Percentiles rank a stretch among this genome's conserved stretches.
Evolutionary conservation across 225 moss, liverwort and hornwort species (phyloP).

Genomic region (Polytrichum formosum): DNA sequence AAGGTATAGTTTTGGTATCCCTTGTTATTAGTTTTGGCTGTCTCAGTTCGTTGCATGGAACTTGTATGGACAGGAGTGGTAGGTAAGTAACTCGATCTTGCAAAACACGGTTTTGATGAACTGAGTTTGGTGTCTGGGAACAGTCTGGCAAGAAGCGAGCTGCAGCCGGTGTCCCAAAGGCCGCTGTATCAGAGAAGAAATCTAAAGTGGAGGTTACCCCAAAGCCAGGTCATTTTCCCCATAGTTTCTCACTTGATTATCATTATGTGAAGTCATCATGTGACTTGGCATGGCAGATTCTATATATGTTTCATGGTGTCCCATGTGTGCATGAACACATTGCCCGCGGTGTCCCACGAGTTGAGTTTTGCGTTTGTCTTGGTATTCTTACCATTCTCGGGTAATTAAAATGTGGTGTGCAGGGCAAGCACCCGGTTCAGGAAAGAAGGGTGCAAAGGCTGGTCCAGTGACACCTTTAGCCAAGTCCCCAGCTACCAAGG

Average conservation of each 20-base stretch:
- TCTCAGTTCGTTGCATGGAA: neutral
- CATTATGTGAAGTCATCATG: neutral
- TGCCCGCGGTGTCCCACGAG: no score
- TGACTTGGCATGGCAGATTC: neutral
- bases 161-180: slow-evolving; percentile 22
- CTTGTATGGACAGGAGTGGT: neutral
- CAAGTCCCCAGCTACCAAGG: slow-evolving; percentile 22
- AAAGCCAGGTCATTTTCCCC: slow-evolving; percentile 27
- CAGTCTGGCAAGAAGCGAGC: slow-evolving; percentile 47
- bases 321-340: no score
- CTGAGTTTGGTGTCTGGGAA: neutral
- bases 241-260: neutral
- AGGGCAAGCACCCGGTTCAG: slow-evolving; percentile 25
- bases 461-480: slow-evolving; percentile 15
- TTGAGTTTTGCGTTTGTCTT: neutral
- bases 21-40: neutral
- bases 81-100: neutral
- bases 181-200: slow-evolving; percentile 31
- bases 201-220: slow-evolving; percentile 25
- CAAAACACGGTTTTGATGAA: no score
- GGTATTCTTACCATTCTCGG: neutral
- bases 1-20: slow-evolving; percentile 1
- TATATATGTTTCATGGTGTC: no score
- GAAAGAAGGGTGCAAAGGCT: slow-evolving; percentile 35
- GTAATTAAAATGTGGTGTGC: neutral